Percentiles rank a stretch among this genome's conserved stretches.
Evolutionary conservation across 1,284 basidiomycete genomes (phyloP).

Genomic region (Melampsora americana): DNA sequence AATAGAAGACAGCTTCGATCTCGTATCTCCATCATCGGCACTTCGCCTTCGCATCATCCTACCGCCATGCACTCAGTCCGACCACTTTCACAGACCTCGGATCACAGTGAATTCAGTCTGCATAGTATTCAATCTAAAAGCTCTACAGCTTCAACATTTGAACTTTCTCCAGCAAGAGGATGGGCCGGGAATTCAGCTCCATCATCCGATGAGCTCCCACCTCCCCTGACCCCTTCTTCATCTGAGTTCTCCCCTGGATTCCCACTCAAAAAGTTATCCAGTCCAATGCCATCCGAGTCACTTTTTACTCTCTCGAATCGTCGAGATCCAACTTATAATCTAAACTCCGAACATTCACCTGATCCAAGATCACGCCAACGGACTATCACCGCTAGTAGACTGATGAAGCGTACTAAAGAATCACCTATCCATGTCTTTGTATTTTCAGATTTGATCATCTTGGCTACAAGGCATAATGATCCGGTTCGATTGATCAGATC

Average conservation of each 20-base stretch:
- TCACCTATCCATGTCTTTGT: constrained; percentile 61
- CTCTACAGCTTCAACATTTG: not conserved
- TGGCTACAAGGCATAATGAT: constrained; percentile 55
- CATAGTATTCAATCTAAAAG: not conserved
- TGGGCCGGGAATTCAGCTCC: constrained; percentile 1
- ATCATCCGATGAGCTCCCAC: constrained; percentile 13
- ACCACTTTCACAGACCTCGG: constrained; percentile 7
- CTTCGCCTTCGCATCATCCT: not conserved
- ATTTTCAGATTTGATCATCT: constrained; percentile 67
- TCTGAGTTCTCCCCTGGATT: constrained; percentile 29
- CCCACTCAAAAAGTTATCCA: constrained; percentile 43
- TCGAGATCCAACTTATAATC: not conserved
- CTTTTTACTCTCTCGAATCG: constrained; percentile 31
- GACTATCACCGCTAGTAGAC: not conserved
- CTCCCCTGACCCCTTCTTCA: constrained; percentile 12
- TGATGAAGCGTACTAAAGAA: constrained; percentile 47
- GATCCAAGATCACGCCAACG: constrained; percentile 19
- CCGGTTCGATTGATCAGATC: constrained; percentile 46
- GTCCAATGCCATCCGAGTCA: constrained; percentile 41
- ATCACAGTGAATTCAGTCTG: constrained; percentile 15
- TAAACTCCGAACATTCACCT: not conserved
- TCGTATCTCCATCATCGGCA: not conserved
- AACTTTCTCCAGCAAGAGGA: not conserved
- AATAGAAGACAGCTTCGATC: not conserved
- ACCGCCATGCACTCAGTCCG: not conserved